Evolutionary conservation across 306 rosid species (phyloP).

Genomic region (Lathyrus sativus): DNA sequence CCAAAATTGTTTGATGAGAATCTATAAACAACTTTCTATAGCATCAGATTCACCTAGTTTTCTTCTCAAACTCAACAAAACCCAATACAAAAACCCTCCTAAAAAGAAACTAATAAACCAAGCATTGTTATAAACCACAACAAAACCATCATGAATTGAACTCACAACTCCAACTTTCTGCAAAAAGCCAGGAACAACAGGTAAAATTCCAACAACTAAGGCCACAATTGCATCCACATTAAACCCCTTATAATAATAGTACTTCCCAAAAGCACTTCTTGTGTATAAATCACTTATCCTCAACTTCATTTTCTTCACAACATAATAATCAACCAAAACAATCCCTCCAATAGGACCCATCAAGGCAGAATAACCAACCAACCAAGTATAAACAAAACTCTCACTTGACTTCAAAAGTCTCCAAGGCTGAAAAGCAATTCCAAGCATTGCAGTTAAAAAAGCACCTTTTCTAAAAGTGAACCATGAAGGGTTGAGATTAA

Average conservation of each 20-base stretch:
- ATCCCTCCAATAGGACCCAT: conserved; percentile 85
- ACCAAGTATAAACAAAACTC: conserved; percentile 91
- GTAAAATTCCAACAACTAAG: conserved; percentile 66
- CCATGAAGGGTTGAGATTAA: conserved; percentile 64
- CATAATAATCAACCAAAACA: conserved; percentile 70
- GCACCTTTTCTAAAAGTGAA: conserved; percentile 81
- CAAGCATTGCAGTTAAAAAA: conserved; percentile 68
- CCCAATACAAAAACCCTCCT: conserved; percentile 67
- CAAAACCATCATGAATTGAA: conserved; percentile 49
- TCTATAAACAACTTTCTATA: background rate
- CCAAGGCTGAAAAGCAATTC: conserved; percentile 91
- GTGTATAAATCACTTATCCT: conserved; percentile 64
- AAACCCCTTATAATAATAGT: conserved; percentile 65
- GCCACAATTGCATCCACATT: conserved; percentile 72
- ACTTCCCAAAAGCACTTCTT: conserved; percentile 56
- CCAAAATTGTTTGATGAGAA: background rate
- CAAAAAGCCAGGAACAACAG: conserved; percentile 83
- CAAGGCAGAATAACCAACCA: conserved; percentile 85
- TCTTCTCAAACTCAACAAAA: conserved; percentile 47
- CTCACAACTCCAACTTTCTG: conserved; percentile 57
- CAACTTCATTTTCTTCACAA: conserved; percentile 47
- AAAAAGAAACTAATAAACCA: conserved; percentile 85
- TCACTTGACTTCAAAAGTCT: conserved; percentile 79
- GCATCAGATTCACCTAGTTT: conserved; percentile 33
- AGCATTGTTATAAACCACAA: conserved; percentile 72